Evolutionary conservation across 805 yeast species (phyloP).

Genomic region (Candida caryicola): DNA sequence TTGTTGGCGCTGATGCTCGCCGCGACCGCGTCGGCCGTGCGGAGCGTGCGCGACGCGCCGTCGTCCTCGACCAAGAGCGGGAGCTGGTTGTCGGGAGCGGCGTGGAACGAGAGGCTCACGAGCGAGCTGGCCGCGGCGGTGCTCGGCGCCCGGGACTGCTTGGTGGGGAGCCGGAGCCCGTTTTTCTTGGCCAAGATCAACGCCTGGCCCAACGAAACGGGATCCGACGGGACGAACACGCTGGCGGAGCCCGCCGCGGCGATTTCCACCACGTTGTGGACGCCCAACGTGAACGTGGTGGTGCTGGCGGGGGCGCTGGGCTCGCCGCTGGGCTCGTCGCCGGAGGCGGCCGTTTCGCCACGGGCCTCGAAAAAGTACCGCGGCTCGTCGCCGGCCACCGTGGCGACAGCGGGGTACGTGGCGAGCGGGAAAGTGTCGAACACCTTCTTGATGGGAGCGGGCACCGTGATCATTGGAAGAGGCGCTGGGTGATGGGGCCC

Average conservation of each 20-base stretch:
- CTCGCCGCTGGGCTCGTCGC: background rate
- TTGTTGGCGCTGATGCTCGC: constrained; percentile 7
- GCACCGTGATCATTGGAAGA: constrained; percentile 28
- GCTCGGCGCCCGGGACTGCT: constrained; percentile 2
- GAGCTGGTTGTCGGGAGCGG: constrained; percentile 47
- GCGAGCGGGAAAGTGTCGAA: constrained; percentile 53
- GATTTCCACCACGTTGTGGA: constrained; percentile 41
- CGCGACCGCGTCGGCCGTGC: constrained; percentile 5
- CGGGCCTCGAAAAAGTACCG: constrained; percentile 14
- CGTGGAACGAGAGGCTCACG: constrained; percentile 45
- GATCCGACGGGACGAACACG: constrained; percentile 51
- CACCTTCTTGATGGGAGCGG: constrained; percentile 41
- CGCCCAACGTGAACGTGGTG: constrained; percentile 50
- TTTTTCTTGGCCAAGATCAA: constrained; percentile 47
- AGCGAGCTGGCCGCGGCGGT: constrained; percentile 28
- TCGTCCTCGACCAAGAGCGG: constrained; percentile 57
- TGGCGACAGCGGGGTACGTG: constrained; percentile 36
- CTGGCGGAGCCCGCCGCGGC: constrained; percentile 16
- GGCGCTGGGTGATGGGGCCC: too few species aligned
- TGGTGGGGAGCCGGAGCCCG: constrained; percentile 39
- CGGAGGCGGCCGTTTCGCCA: too few species aligned
- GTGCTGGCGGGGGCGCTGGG: background rate
- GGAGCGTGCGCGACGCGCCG: constrained; percentile 2
- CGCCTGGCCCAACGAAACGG: constrained; percentile 49
- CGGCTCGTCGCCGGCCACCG: constrained; percentile 7